Conservation (phyloP, 139 green algal species). For the Astrephomene gubernaculifera region DNA sequence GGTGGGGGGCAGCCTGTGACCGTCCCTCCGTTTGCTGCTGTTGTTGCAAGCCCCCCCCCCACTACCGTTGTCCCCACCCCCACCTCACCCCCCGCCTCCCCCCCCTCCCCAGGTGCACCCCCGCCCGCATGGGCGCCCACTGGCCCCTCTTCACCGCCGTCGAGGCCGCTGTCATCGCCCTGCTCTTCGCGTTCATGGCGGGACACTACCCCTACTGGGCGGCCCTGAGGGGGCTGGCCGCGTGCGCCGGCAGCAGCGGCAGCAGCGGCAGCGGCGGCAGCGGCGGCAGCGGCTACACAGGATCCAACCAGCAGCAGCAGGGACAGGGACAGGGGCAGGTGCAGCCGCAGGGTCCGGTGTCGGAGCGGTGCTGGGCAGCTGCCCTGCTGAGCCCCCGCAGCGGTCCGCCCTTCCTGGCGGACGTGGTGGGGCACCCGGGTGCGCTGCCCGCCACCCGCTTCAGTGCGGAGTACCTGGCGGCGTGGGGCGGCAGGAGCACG, state of each 20-base stretch:
- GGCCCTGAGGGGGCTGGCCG: background rate
- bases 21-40: no score
- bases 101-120: constrained; percentile 27
- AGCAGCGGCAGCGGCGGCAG: no score
- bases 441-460: background rate
- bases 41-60: no score
- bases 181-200: constrained; percentile 41
- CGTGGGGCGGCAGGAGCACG: constrained; percentile 23
- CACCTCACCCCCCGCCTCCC: background rate
- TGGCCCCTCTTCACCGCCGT: constrained; percentile 22
- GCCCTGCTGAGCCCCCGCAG: background rate
- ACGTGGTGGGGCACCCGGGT: background rate
- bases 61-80: no score
- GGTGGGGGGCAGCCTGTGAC: no score
- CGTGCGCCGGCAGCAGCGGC: background rate
- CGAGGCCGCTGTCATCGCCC: background rate
- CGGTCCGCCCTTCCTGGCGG: constrained; percentile 7
- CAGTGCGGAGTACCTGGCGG: constrained; percentile 5
- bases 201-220: background rate
- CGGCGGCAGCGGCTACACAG: no score
- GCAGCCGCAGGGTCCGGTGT: no score
- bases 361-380: no score
- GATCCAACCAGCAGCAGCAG: no score
- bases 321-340: no score
- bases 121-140: constrained; percentile 33